A percentile compares a stretch with the other conserved stretches of the same genome.
These are phyloP conservation scores for Lichtheimia ramosa DNA, from an alignment of 371 early-diverging fungal genomes.

Conservation along the genomic window DNA sequence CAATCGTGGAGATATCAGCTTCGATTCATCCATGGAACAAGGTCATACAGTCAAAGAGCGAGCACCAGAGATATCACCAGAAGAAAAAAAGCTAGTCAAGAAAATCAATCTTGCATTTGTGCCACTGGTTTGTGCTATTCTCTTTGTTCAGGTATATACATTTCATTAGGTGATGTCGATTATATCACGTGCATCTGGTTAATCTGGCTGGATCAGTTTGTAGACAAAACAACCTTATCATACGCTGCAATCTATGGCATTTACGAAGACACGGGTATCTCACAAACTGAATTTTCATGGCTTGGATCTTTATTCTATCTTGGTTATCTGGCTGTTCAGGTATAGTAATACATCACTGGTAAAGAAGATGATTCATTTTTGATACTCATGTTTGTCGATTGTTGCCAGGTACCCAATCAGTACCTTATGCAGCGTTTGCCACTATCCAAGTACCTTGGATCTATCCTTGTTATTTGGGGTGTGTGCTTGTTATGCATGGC, in stretches of 20 bases:
- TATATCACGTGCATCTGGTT: neutral
- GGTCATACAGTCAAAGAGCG: no score
- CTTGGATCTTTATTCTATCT: conserved; percentile 35
- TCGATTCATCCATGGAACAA: no score
- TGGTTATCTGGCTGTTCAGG: conserved; percentile 36
- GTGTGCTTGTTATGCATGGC: conserved; percentile 23
- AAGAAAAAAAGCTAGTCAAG: conserved; percentile 11
- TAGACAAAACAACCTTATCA: conserved; percentile 33
- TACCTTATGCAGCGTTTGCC: conserved; percentile 30
- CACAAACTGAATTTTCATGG: conserved; percentile 24
- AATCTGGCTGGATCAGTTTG: conserved; percentile 15
- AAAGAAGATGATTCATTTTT: neutral
- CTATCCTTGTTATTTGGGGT: conserved; percentile 31
- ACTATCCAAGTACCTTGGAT: conserved; percentile 29
- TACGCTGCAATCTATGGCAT: conserved; percentile 30
- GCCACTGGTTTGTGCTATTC: conserved; percentile 15
- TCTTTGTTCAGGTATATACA: conserved; percentile 22
- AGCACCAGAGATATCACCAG: conserved; percentile 3
- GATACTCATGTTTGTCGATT: neutral
- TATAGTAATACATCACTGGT: neutral
- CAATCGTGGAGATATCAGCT: no score
- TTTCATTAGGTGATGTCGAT: neutral
- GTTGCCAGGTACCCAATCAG: conserved; percentile 16
- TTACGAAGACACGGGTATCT: conserved; percentile 20
- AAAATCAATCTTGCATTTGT: conserved; percentile 17